Evolutionary conservation across 2,329 filamentous ascomycete genomes (phyloP).

Genomic region (Penicillium sp.): DNA sequence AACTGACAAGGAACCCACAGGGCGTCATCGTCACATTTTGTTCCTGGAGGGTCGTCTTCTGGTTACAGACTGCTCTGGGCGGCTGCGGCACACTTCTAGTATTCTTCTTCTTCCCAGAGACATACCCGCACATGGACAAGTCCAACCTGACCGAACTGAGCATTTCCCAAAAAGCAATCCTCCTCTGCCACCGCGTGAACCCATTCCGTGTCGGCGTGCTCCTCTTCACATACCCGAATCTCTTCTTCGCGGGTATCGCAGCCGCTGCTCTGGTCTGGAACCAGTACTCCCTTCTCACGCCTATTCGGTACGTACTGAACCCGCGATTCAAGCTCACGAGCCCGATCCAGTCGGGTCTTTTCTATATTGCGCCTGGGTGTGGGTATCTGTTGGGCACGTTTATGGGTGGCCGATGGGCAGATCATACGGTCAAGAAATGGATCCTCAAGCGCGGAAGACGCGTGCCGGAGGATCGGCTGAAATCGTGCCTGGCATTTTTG

Average conservation of each 20-base stretch:
- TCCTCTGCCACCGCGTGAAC: slow-evolving; percentile 60
- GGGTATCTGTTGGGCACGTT: slow-evolving; percentile 67
- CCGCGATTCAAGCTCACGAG: slow-evolving; percentile 64
- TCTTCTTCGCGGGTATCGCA: slow-evolving; percentile 58
- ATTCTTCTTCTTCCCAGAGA: slow-evolving; percentile 66
- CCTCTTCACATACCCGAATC: slow-evolving; percentile 64
- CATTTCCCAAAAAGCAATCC: slow-evolving; percentile 45
- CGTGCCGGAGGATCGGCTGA: slow-evolving; percentile 63
- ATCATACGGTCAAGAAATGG: slow-evolving; percentile 60
- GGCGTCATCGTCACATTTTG: slow-evolving; percentile 71
- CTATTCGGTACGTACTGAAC: slow-evolving; percentile 68
- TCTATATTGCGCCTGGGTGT: slow-evolving; percentile 67
- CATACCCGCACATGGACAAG: slow-evolving; percentile 60
- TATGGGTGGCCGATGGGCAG: slow-evolving; percentile 66
- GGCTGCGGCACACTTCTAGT: slow-evolving; percentile 56
- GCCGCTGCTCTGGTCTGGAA: slow-evolving; percentile 67
- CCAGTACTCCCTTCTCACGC: slow-evolving; percentile 64
- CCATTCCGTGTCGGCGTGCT: slow-evolving; percentile 57
- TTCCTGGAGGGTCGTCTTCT: slow-evolving; percentile 71
- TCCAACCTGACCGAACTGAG: slow-evolving; percentile 57
- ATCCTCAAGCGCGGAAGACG: slow-evolving; percentile 56
- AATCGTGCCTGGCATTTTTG: slow-evolving; percentile 55
- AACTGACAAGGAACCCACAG: slow-evolving; percentile 55
- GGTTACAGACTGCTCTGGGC: slow-evolving; percentile 66
- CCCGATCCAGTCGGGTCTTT: slow-evolving; percentile 63